These are phyloP conservation scores for Xylaria sp. DNA, from an alignment of 2,329 filamentous ascomycete genomes.

Conservation along the genomic window DNA sequence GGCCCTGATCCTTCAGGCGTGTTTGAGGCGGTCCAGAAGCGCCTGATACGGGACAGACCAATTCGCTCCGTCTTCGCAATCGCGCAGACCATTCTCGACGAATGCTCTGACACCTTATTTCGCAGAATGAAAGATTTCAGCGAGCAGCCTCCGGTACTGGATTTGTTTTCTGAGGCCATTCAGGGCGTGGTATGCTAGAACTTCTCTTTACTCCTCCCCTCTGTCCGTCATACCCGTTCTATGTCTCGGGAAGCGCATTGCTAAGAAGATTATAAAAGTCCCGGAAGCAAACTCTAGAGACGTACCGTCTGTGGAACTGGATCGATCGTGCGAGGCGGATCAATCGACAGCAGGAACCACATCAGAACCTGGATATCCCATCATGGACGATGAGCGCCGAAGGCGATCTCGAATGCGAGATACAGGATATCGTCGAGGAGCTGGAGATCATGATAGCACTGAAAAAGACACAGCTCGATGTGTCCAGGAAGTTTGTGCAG, in stretches of 20 bases:
- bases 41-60: constrained; percentile 13
- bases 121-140: constrained; percentile 41
- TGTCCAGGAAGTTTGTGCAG: constrained; percentile 24
- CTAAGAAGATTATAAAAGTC: constrained; percentile 24
- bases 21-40: constrained; percentile 43
- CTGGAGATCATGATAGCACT: constrained; percentile 42
- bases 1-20: constrained; percentile 46
- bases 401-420: constrained; percentile 40
- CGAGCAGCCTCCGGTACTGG: constrained; percentile 41
- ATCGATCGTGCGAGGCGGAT: constrained; percentile 5
- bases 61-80: constrained; percentile 10
- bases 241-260: background rate
- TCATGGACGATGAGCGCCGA: constrained; percentile 27
- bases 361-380: background rate
- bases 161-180: constrained; percentile 42
- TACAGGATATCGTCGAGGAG: constrained; percentile 43
- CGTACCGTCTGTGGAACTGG: constrained; percentile 9
- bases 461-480: constrained; percentile 34
- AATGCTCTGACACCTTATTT: constrained; percentile 46
- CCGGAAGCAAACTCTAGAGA: constrained; percentile 4
- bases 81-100: constrained; percentile 45
- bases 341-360: constrained; percentile 4
- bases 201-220: background rate
- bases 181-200: constrained; percentile 33
- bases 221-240: background rate